Evolutionary conservation across 1,139 yeast species (phyloP).

Genomic region (Geotrichum histeridarum): DNA sequence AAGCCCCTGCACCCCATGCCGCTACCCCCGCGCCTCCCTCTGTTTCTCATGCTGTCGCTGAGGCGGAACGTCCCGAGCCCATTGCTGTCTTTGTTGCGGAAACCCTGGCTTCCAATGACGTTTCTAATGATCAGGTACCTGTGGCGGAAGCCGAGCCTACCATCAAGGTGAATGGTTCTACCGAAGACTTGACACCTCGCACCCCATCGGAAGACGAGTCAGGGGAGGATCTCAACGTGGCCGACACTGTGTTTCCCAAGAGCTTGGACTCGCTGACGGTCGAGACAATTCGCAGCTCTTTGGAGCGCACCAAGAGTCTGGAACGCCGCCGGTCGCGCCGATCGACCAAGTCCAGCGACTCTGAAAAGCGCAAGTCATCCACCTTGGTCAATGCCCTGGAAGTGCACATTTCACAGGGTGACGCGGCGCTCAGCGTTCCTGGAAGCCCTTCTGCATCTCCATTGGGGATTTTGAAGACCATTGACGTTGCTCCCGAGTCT

Average conservation of each 20-base stretch:
- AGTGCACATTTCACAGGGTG: conserved; percentile 26
- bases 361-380: conserved; percentile 20
- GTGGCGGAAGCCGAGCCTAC: conserved; percentile 10
- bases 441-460: conserved; percentile 21
- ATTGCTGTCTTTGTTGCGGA: background rate
- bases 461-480: conserved; percentile 28
- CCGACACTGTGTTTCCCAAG: conserved; percentile 39
- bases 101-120: conserved; percentile 4
- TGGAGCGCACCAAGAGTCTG: conserved; percentile 37
- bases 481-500: background rate
- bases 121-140: conserved; percentile 3
- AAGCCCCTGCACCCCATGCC: background rate
- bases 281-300: conserved; percentile 36
- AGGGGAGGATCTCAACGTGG: conserved; percentile 29
- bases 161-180: conserved; percentile 3
- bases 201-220: conserved; percentile 19
- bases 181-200: conserved; percentile 1
- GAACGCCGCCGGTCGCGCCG: conserved; percentile 36
- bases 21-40: conserved; percentile 20
- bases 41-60: conserved; percentile 29
- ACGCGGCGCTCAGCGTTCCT: conserved; percentile 14
- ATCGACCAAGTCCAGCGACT: conserved; percentile 17
- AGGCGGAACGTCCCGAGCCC: conserved; percentile 19
- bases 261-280: conserved; percentile 34
- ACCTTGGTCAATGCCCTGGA: conserved; percentile 34